Percentiles rank a stretch among this genome's conserved stretches.
These are phyloP conservation scores for Cymbopogon citratus DNA, from an alignment of 176 grass and related monocot genomes.

Conservation along the genomic window DNA sequence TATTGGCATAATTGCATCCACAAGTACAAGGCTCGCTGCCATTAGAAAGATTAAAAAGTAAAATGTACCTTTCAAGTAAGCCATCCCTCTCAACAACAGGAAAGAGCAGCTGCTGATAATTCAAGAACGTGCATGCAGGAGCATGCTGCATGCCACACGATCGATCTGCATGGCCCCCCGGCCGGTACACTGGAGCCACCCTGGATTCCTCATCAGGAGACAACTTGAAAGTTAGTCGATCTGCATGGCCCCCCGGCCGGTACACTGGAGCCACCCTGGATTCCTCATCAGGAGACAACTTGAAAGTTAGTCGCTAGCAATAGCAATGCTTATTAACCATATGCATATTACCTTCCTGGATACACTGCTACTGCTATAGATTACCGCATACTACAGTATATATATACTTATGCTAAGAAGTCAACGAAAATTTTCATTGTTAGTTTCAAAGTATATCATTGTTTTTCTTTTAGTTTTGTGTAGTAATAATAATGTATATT, in stretches of 20 bases:
- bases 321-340: too few species aligned
- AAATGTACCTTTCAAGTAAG: slow-evolving; percentile 15
- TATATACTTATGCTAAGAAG: too few species aligned
- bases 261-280: slow-evolving; percentile 15
- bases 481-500: too few species aligned
- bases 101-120: not conserved
- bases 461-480: too few species aligned
- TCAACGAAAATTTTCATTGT: too few species aligned
- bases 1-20: not conserved
- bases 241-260: not conserved
- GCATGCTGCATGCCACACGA: not conserved
- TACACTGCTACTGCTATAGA: too few species aligned
- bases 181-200: slow-evolving; percentile 4
- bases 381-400: too few species aligned
- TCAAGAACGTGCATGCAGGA: not conserved
- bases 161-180: not conserved
- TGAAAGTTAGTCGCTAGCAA: not conserved
- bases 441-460: too few species aligned
- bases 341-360: too few species aligned
- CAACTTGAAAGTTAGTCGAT: slow-evolving; percentile 7
- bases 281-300: slow-evolving; percentile 21
- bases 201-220: slow-evolving; percentile 19
- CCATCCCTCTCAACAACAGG: not conserved
- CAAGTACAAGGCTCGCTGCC: slow-evolving; percentile 26
- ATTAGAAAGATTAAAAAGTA: not conserved